Conservation (phyloP, 2,329 filamentous ascomycete genomes). For the Cladosporium oxysporum region DNA sequence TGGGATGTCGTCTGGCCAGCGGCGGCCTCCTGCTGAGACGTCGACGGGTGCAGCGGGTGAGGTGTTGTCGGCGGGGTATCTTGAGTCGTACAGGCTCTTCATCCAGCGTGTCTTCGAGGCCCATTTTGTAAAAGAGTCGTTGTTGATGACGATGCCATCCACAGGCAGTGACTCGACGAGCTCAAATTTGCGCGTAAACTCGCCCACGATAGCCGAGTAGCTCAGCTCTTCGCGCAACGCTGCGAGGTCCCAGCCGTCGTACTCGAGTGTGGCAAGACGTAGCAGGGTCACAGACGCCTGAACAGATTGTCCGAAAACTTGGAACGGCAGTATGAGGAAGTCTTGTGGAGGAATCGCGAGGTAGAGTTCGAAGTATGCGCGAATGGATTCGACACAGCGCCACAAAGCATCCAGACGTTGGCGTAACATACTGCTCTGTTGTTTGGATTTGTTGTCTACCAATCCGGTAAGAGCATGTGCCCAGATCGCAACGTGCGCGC, state of each 20-base stretch:
- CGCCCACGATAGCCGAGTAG: constrained; percentile 29
- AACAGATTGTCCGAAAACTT: constrained; percentile 34
- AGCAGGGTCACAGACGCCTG: constrained; percentile 34
- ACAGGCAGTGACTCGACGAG: constrained; percentile 13
- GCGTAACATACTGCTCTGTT: constrained; percentile 26
- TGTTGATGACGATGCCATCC: constrained; percentile 32
- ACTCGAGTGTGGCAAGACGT: constrained; percentile 32
- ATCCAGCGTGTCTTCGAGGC: constrained; percentile 31
- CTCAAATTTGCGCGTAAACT: constrained; percentile 26
- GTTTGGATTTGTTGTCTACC: constrained; percentile 26
- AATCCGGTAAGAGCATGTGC: constrained; percentile 32
- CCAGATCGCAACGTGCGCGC: constrained; percentile 32
- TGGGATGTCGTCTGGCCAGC: constrained; percentile 4
- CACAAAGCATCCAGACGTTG: constrained; percentile 30
- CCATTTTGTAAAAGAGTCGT: constrained; percentile 36
- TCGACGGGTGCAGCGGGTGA: not conserved
- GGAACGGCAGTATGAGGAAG: constrained; percentile 34
- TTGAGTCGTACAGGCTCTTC: constrained; percentile 32
- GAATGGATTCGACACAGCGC: constrained; percentile 29
- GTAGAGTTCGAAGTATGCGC: constrained; percentile 30
- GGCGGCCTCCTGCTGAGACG: not conserved
- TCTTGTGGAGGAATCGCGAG: constrained; percentile 30
- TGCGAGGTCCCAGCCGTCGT: constrained; percentile 34
- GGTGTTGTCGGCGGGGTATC: constrained; percentile 1
- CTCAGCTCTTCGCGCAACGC: constrained; percentile 26